Evolutionary conservation across 2,329 filamentous ascomycete species (phyloP), one percentile per base, ranked within the genome.

Genomic region (Microdochium trichocladiopsis): DNA sequence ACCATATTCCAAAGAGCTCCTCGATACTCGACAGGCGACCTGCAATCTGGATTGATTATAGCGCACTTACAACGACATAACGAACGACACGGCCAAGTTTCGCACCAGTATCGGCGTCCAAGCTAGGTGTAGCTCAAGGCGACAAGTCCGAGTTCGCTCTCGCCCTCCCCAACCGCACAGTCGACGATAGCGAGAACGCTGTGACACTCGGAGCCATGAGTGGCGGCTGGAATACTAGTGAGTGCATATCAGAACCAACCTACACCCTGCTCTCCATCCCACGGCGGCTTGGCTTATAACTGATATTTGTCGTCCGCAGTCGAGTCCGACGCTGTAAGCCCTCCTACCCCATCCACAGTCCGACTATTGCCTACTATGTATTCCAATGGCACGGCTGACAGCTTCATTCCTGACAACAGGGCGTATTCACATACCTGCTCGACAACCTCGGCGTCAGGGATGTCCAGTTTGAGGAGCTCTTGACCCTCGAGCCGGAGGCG

Each of bases 351-450:
- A 28, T 48, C 6, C 25, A 53, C 21, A n/a, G 47, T 64, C 61
- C 28, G 67, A 69, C 50, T 59, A 61, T 50, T 57, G 57, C 51
- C 55, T 59, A 9, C 58, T 67, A 21, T 41, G 49, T 14, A 23
- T 21, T 52, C 47, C 11, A 51, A 50, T 36, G 64, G 47, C 58
- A 60, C 31, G 54, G 63, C 51, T 60, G 59, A 56, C 62, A 45
- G 6, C 14, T 45, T 11, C 18, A 5, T 5, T 68, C 37, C 69
- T 55, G 25, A n/a, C n/a, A n/a, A 10, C 53, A 82, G 92, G 94
- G 94, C 65, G 92, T 99, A 66, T 99, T 99, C 75, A 99, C 94
- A 58, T 96, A 91, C 65, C 84, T 99, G 56, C 88, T 99, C 66
- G 91, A 96, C 60, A 81, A 79, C 63, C 87, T 99, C 56, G 94